A percentile compares a stretch with the other conserved stretches of the same genome.
These are phyloP conservation scores for Plasmodium malariae DNA, from an alignment of 169 alveolate genomes.

Conservation along the genomic window DNA sequence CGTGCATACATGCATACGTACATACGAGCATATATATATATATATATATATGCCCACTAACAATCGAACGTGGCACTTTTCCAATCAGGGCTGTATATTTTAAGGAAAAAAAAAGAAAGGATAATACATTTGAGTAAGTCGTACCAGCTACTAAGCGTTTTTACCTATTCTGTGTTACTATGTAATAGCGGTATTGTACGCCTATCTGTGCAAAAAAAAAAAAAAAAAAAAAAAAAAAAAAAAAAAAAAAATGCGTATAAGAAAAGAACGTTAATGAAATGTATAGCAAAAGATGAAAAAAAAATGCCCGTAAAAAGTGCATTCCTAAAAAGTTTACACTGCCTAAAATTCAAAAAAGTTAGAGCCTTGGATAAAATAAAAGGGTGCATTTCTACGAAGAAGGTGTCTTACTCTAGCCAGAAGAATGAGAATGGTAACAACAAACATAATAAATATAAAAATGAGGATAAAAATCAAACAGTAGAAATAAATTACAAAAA, in stretches of 20 bases:
- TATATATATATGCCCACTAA: no score
- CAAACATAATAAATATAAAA: not conserved
- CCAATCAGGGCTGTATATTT: no score
- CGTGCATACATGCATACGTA: no score
- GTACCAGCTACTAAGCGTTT: no score
- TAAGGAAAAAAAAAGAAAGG: no score
- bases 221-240: no score
- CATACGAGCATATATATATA: no score
- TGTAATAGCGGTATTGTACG: no score
- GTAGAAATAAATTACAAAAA: not conserved
- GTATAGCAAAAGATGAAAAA: not conserved
- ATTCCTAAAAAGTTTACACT: not conserved
- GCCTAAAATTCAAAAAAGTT: not conserved
- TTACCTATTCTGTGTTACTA: no score
- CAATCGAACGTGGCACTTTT: no score
- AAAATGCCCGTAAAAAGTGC: not conserved
- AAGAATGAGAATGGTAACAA: not conserved
- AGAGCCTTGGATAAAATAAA: not conserved
- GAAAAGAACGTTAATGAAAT: not conserved
- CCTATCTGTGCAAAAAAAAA: no score
- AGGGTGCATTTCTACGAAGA: not conserved
- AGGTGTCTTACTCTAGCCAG: constrained; percentile 3
- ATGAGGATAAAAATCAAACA: not conserved
- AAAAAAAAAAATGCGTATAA: not conserved
- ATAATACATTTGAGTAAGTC: no score